Base-by-base conservation (phyloP, 2,329 filamentous ascomycete species). In the Metarhizium sp. region DNA sequence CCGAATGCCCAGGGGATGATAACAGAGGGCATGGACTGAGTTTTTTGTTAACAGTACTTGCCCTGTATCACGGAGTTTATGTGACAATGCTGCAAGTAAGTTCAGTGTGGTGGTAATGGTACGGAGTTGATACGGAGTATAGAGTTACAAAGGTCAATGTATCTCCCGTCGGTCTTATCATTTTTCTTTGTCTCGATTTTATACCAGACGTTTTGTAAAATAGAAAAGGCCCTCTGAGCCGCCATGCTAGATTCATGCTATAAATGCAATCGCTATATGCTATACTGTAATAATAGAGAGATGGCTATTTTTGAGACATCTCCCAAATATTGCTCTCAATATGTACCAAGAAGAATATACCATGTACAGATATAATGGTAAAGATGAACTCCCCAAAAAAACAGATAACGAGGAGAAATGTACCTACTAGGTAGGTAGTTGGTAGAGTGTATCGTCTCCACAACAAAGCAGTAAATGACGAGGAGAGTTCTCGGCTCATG, bases 1-100 rank as follows among this genome's bases (percentile, higher is more conserved):
- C 79, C 81, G 4, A 84, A 81, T 61, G 80, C 80, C 6, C 63
- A 76, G 59, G 80, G 80, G 3, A 82, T 84, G 79, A 71, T 82
- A n/a, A 81, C 78, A 16, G 79, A 83, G 59, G 80, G 78, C 13
- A 58, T 58, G 3, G 51, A 65, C 16, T 65, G 51, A 64, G 18
- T 46, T 25, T 8, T 29, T 20, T 20, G 2, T 20, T 25, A 10
- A 6, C 18, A 20, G n/a, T 25, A 14, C 42, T 45, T 45, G n/a
- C 11, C 42, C 11, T 18, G 42, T 18, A 18, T 45, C 6, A 13
- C 6, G n/a, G 6, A 43, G 2, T n/a, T n/a, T 6, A 6, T 18
- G 3, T 18, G 25, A 25, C 25, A 25, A n/a, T 43, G 4, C n/a
- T 43, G 40, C 16, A 16, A 14, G n/a, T 48, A 20, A 48, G 45